A percentile compares a stretch with the other conserved stretches of the same genome.
These are phyloP conservation scores for Castanea crenata DNA, from an alignment of 306 rosid species.

Conservation along the genomic window DNA sequence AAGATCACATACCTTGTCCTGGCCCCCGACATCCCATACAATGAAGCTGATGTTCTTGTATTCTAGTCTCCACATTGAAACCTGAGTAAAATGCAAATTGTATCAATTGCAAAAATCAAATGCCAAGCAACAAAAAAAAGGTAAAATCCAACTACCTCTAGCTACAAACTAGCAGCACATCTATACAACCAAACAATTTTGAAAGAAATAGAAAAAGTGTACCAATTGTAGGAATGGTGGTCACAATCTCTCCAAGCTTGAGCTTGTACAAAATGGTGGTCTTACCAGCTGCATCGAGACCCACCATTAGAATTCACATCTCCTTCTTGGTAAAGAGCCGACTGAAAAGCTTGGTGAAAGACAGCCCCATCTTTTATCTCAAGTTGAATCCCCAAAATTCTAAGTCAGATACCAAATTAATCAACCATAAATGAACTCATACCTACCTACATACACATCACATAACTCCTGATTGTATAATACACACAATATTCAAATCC, in stretches of 20 bases:
- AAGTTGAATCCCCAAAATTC: slow-evolving; percentile 25
- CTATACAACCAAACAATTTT: background rate
- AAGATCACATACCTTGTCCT: slow-evolving; percentile 57
- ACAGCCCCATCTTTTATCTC: slow-evolving; percentile 53
- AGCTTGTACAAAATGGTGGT: slow-evolving; percentile 76
- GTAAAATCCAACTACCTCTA: background rate
- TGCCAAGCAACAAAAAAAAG: background rate
- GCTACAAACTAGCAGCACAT: background rate
- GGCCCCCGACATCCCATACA: slow-evolving; percentile 62
- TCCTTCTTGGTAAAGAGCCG: slow-evolving; percentile 74
- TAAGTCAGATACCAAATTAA: slow-evolving; percentile 2
- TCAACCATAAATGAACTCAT: background rate
- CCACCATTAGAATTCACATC: slow-evolving; percentile 55
- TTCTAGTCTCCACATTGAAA: slow-evolving; percentile 62
- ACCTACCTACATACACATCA: slow-evolving; percentile 7
- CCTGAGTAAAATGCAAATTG: slow-evolving; percentile 28
- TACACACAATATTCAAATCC: background rate
- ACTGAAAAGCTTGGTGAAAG: slow-evolving; percentile 65
- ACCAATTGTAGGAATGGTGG: slow-evolving; percentile 80
- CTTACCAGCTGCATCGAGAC: slow-evolving; percentile 65
- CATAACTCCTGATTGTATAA: background rate
- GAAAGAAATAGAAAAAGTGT: slow-evolving; percentile 9
- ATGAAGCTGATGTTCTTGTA: slow-evolving; percentile 40
- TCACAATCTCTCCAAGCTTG: slow-evolving; percentile 68
- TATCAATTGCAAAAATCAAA: slow-evolving; percentile 3